Percentiles rank a stretch among this genome's conserved stretches.
phyloP scores from a whole-genome alignment of 2,329 filamentous ascomycete species.

The Cytospora schulzeri region DNA sequence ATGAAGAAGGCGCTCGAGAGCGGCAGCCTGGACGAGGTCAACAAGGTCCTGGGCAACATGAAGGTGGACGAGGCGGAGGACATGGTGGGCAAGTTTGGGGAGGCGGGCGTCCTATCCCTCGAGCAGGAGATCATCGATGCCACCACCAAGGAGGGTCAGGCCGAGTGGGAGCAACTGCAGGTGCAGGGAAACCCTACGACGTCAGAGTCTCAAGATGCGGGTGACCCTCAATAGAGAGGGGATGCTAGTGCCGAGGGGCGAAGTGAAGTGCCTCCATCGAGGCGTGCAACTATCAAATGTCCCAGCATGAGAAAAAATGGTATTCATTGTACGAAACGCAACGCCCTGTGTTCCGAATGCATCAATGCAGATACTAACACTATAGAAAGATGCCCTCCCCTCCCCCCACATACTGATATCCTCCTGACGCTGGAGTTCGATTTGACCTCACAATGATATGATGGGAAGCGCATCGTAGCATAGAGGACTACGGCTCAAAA shows the following conservation, averaged over 20 bases:
- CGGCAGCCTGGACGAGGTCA: conserved; percentile 87
- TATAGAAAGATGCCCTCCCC: background rate
- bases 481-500: background rate
- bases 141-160: conserved; percentile 83
- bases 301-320: background rate
- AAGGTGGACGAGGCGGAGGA: conserved; percentile 81
- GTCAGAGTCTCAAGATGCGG: conserved; percentile 26
- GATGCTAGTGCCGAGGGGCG: too few species aligned
- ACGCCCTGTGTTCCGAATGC: background rate
- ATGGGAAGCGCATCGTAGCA: background rate
- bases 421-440: background rate
- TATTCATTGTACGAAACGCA: background rate
- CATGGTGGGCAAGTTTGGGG: conserved; percentile 73
- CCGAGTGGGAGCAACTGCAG: conserved; percentile 76
- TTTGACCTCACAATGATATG: background rate
- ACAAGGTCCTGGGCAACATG: conserved; percentile 84
- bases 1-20: conserved; percentile 81
- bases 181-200: conserved; percentile 29
- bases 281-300: background rate
- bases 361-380: background rate
- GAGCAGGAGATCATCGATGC: conserved; percentile 95
- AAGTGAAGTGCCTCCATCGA: background rate
- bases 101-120: conserved; percentile 85
- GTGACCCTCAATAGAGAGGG: conserved; percentile 26
- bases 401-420: too few species aligned